Evolutionary conservation across 805 yeast species (phyloP), one percentile per base, ranked within the genome.

Genomic region (Candida suzukii): DNA sequence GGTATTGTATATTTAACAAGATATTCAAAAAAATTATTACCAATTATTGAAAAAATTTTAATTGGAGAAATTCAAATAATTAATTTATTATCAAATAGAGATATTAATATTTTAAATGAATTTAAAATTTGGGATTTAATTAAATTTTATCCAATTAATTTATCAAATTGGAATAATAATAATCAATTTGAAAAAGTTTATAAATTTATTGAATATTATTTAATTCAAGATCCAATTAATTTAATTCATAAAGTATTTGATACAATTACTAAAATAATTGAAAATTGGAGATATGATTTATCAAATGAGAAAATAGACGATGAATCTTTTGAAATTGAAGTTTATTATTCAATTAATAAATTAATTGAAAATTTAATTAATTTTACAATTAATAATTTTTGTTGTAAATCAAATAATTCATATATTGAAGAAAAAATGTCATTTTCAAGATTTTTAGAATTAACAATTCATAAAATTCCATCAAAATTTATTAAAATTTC

Each of bases 261-360:
- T 6, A n/a, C 16, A 3, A 14, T 33, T 5, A 8, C 36, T 5
- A 22, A 3, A 33, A 6, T 33, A 18, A 11, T 22, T 14, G 27
- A 20, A 8, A 21, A 14, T 21, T 33, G 36, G 36, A 33, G 36
- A 21, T 21, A 33, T 22, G 11, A 12, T 19, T 12, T 31, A 31
- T n/a, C 35, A 10, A 17, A 7, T 31, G 22, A 31, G 5, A 4
- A 3, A 6, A 18, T 14, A 9, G 22, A 7, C 25, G 25, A 31
- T 31, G 35, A n/a, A n/a, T n/a, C n/a, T n/a, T n/a, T n/a, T n/a
- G n/a, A 31, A 19, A 12, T 10, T 8, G 47, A 39, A 8, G 27
- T 50, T 25, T 50, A 48, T 47, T 16, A 37, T 10, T 47, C 50
- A 13, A 40, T 54, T 19, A 53, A 54, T 39, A 33, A 34, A 12